A percentile compares a stretch with the other conserved stretches of the same genome.
phyloP scores from a whole-genome alignment of 495 filamentous ascomycete genomes.

The Neurospora pannonica region DNA sequence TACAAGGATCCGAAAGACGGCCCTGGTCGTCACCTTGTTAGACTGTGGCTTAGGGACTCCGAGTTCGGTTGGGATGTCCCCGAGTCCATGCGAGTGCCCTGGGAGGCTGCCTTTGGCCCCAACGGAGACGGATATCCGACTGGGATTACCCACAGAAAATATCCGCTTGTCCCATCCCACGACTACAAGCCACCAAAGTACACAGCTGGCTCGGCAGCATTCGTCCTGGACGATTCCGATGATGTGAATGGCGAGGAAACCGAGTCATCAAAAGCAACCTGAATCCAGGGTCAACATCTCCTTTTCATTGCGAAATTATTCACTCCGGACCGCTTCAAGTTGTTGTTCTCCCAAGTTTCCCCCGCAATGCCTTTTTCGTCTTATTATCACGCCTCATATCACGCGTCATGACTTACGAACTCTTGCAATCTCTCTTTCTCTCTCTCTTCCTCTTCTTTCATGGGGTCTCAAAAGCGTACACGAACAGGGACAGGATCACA shows the following conservation, averaged over 20 bases:
- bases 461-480: background rate
- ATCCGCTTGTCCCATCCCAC: conserved; percentile 26
- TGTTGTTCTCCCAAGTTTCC: background rate
- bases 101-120: conserved; percentile 33
- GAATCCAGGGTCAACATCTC: background rate
- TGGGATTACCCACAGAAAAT: conserved; percentile 17
- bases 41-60: conserved; percentile 42
- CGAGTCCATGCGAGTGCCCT: conserved; percentile 29
- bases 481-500: background rate
- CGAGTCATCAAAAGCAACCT: background rate
- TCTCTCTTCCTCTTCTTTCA: background rate
- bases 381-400: background rate
- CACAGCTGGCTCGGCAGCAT: conserved; percentile 36
- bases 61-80: conserved; percentile 32
- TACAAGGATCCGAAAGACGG: conserved; percentile 29
- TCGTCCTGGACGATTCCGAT: conserved; percentile 27
- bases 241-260: conserved; percentile 11
- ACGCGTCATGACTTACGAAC: background rate
- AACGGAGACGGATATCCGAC: conserved; percentile 6
- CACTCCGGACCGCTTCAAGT: background rate
- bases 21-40: conserved; percentile 36
- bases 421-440: background rate
- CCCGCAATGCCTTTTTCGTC: background rate
- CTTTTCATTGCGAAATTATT: background rate
- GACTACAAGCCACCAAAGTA: conserved; percentile 36